phyloP scores from a whole-genome alignment of 192 early-diverging fungal species.

The Umbelopsis sp. region DNA sequence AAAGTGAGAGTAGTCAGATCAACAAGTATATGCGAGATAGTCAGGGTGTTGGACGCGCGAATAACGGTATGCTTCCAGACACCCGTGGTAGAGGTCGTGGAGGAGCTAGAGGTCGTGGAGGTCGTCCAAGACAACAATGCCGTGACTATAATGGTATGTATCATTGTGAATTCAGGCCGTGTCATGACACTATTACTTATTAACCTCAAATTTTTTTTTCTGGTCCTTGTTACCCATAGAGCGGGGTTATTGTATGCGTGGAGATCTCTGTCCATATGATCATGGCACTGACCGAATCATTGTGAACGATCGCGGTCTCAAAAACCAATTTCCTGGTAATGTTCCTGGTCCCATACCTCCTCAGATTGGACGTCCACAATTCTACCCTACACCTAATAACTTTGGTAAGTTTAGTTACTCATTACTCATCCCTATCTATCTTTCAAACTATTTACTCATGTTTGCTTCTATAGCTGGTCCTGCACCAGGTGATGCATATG shows the following conservation, averaged over 20 bases:
- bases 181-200: not conserved
- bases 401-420: not conserved
- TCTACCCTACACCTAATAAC: slow-evolving; percentile 34
- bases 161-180: not conserved
- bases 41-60: slow-evolving; percentile 28
- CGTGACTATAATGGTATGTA: slow-evolving; percentile 76
- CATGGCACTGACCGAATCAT: slow-evolving; percentile 73
- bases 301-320: slow-evolving; percentile 55
- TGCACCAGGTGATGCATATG: not conserved
- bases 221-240: slow-evolving; percentile 48
- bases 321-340: slow-evolving; percentile 38
- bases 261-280: slow-evolving; percentile 79
- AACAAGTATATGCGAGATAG: slow-evolving; percentile 32
- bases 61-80: slow-evolving; percentile 20
- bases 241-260: slow-evolving; percentile 78
- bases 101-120: slow-evolving; percentile 42
- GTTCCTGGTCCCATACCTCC: slow-evolving; percentile 40
- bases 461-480: not conserved
- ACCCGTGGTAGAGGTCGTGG: slow-evolving; percentile 39
- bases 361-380: slow-evolving; percentile 38
- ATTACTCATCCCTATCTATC: not conserved
- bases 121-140: slow-evolving; percentile 55
- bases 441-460: not conserved
- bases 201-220: not conserved
- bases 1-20: slow-evolving; percentile 14